Percentiles rank a stretch among this genome's conserved stretches.
Evolutionary conservation across 2,329 filamentous ascomycete species (phyloP).

Genomic region (Penicillium digitatum): DNA sequence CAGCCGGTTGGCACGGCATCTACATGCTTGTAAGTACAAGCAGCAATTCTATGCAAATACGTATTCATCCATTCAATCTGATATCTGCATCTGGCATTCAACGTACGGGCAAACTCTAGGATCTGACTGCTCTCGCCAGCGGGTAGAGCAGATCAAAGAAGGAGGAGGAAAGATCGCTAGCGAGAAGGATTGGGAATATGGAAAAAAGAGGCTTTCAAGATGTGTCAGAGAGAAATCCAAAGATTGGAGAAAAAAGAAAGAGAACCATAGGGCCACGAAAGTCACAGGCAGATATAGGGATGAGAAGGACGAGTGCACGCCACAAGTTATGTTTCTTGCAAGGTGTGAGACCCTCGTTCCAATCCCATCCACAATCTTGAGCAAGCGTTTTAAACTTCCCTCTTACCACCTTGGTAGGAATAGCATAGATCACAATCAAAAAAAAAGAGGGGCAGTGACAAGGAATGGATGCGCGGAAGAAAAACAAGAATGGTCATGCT

Average conservation of each 20-base stretch:
- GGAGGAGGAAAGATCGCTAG: conserved; percentile 9
- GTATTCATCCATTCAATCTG: conserved; percentile 2
- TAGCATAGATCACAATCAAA: conserved; percentile 4
- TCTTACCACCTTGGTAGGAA: background rate
- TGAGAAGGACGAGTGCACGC: background rate
- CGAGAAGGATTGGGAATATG: conserved; percentile 23
- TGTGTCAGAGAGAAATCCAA: background rate
- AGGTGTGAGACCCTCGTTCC: background rate
- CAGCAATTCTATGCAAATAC: background rate
- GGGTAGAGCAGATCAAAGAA: background rate
- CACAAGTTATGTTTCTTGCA: background rate
- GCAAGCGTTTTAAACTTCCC: background rate
- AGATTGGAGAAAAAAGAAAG: conserved; percentile 5
- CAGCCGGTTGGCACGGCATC: background rate
- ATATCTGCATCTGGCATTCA: background rate
- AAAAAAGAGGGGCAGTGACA: conserved; percentile 12
- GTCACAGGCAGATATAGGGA: background rate
- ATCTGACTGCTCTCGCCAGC: background rate
- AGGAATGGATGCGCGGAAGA: conserved; percentile 17
- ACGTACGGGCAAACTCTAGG: background rate
- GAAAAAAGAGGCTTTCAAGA: conserved; percentile 16
- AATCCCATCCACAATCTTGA: conserved; percentile 1
- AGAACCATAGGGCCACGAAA: conserved; percentile 1
- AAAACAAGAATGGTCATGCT: conserved; percentile 11
- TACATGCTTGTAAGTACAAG: background rate